These are phyloP conservation scores for Xylaria sp. DNA, from an alignment of 2,329 filamentous ascomycete genomes.

Conservation along the genomic window DNA sequence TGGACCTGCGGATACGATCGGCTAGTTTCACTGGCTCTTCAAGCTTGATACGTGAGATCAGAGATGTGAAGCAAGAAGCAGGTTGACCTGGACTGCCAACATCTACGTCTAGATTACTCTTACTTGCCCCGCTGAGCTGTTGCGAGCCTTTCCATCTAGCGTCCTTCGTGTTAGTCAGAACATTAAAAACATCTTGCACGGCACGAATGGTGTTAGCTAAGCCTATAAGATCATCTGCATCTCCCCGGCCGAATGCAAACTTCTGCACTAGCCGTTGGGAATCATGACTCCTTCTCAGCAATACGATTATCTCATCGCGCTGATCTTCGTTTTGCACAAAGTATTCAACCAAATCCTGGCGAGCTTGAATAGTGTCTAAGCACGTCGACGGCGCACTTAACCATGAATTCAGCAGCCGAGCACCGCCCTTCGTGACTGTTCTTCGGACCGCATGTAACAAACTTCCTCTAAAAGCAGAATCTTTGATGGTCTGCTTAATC, in stretches of 20 bases:
- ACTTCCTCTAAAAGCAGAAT: conserved; percentile 82
- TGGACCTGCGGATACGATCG: conserved; percentile 76
- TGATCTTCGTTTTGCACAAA: conserved; percentile 76
- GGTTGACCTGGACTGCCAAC: neutral
- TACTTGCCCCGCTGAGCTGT: neutral
- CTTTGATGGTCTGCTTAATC: conserved; percentile 85
- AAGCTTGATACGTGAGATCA: conserved; percentile 68
- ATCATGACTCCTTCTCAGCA: conserved; percentile 83
- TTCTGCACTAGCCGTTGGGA: conserved; percentile 92
- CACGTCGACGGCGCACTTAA: conserved; percentile 94
- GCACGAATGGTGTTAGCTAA: conserved; percentile 83
- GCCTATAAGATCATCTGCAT: conserved; percentile 87
- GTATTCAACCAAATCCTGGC: conserved; percentile 83
- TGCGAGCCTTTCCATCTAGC: conserved; percentile 32
- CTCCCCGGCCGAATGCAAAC: conserved; percentile 91
- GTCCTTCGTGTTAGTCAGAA: conserved; percentile 51
- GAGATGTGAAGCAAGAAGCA: conserved; percentile 42
- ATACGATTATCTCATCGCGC: conserved; percentile 73
- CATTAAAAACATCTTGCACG: conserved; percentile 71
- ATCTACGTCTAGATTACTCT: conserved; percentile 18
- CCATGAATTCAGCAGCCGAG: conserved; percentile 84
- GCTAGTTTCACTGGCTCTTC: conserved; percentile 76
- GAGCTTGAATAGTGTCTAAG: conserved; percentile 77
- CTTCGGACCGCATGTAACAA: conserved; percentile 88
- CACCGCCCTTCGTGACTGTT: conserved; percentile 92